Evolutionary conservation across 768 basidiomycete genomes (phyloP).

Genomic region (Trametes sanguinea): DNA sequence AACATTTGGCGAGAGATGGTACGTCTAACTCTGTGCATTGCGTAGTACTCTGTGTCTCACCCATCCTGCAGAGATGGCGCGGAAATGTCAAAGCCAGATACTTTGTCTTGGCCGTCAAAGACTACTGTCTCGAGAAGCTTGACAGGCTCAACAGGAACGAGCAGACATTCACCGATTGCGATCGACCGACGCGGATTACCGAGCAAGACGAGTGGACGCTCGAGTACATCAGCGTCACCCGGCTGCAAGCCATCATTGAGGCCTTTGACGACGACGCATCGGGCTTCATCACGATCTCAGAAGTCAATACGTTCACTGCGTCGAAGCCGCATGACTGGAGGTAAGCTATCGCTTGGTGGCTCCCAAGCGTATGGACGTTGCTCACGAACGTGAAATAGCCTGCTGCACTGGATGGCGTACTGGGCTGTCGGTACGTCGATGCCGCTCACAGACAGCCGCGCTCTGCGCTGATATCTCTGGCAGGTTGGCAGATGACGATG

Average conservation of each 20-base stretch:
- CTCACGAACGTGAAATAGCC: constrained; percentile 15
- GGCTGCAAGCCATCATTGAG: constrained; percentile 37
- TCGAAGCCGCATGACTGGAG: constrained; percentile 36
- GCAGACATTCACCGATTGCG: constrained; percentile 8
- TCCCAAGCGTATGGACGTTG: too few species aligned
- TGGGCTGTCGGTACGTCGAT: constrained; percentile 35
- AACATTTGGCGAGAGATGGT: constrained; percentile 58
- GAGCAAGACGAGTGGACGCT: constrained; percentile 37
- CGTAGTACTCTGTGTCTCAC: not conserved
- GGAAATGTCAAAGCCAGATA: constrained; percentile 54
- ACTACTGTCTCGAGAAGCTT: constrained; percentile 36
- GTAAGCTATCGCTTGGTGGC: not conserved
- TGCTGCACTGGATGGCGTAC: constrained; percentile 36
- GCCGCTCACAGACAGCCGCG: not conserved
- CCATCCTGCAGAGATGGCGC: constrained; percentile 45
- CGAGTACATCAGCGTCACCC: constrained; percentile 35
- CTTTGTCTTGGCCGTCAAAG: constrained; percentile 46
- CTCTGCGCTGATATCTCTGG: not conserved
- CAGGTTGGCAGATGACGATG: constrained; percentile 28
- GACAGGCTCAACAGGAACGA: constrained; percentile 18
- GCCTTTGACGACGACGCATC: constrained; percentile 43
- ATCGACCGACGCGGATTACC: constrained; percentile 6
- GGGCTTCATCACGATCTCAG: constrained; percentile 38
- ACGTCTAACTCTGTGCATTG: not conserved
- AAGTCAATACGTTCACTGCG: constrained; percentile 35